These are phyloP conservation scores for Verbascum thapsus DNA, from an alignment of 257 asterid species.

Conservation along the genomic window DNA sequence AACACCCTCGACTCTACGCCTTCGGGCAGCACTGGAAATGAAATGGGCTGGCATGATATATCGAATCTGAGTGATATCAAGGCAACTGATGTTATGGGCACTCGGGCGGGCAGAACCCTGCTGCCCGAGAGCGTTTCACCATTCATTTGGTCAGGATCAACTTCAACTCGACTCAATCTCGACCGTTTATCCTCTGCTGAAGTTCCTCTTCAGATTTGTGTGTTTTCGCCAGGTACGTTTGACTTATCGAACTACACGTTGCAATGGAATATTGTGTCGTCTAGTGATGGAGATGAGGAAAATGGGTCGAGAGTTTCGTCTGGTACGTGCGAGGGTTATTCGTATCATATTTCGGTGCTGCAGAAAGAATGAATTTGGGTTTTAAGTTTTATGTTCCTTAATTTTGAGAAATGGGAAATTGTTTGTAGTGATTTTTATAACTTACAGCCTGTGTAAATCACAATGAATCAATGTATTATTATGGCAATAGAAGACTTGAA, in stretches of 20 bases:
- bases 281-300: slow-evolving; percentile 30
- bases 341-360: slow-evolving; percentile 72
- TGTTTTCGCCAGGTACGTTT: slow-evolving; percentile 80
- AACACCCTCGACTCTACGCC: slow-evolving; percentile 55
- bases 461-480: slow-evolving; percentile 31
- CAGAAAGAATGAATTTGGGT: slow-evolving; percentile 52
- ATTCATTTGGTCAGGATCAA: slow-evolving; percentile 88
- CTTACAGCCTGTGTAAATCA: slow-evolving; percentile 40
- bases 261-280: slow-evolving; percentile 57
- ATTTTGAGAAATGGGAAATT: neutral
- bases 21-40: slow-evolving; percentile 47
- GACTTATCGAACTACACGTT: slow-evolving; percentile 82
- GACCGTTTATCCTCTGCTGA: slow-evolving; percentile 59
- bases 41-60: slow-evolving; percentile 83
- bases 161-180: slow-evolving; percentile 60
- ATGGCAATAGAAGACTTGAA: slow-evolving; percentile 32
- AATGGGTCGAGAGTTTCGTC: slow-evolving; percentile 40
- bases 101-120: slow-evolving; percentile 41
- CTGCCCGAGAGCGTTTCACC: slow-evolving; percentile 53
- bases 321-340: slow-evolving; percentile 71
- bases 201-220: slow-evolving; percentile 68
- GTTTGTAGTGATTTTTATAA: slow-evolving; percentile 38
- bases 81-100: slow-evolving; percentile 52
- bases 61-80: slow-evolving; percentile 51
- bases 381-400: slow-evolving; percentile 13